Conservation (phyloP, 2,329 filamentous ascomycete species). For the Claviceps pazoutovae region DNA sequence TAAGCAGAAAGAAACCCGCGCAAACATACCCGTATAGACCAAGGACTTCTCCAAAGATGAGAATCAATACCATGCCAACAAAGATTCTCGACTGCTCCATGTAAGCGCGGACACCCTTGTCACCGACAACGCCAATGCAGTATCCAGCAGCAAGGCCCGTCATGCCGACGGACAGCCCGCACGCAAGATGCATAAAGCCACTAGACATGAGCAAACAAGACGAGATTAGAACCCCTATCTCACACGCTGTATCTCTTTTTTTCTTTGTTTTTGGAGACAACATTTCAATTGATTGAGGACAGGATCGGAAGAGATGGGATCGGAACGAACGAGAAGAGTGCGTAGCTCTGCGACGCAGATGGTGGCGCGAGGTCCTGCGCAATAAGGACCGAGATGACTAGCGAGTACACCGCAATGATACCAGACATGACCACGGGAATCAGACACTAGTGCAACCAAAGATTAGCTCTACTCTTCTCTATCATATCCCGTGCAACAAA, state of each 20-base stretch:
- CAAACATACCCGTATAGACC: conserved; percentile 79
- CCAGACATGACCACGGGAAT: conserved; percentile 96
- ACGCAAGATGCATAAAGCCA: conserved; percentile 86
- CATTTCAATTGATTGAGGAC: not conserved
- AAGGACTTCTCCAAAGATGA: conserved; percentile 96
- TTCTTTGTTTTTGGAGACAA: not conserved
- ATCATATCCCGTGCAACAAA: no score
- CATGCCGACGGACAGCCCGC: conserved; percentile 80
- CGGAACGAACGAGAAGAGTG: conserved; percentile 59
- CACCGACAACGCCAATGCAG: conserved; percentile 89
- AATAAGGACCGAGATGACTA: conserved; percentile 94
- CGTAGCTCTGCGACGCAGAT: conserved; percentile 48
- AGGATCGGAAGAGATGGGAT: not conserved
- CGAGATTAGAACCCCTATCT: conserved; percentile 1
- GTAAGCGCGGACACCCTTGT: conserved; percentile 84
- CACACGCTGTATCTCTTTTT: not conserved
- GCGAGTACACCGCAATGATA: conserved; percentile 95
- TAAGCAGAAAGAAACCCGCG: not conserved
- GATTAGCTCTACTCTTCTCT: not conserved
- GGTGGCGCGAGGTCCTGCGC: conserved; percentile 74
- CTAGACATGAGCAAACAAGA: conserved; percentile 23
- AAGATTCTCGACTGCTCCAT: conserved; percentile 95
- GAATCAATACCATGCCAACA: conserved; percentile 94
- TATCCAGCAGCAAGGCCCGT: conserved; percentile 91
- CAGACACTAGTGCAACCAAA: conserved; percentile 42